Conservation (phyloP, 1,139 yeast genomes). For the Yamadazyma triangularis region DNA sequence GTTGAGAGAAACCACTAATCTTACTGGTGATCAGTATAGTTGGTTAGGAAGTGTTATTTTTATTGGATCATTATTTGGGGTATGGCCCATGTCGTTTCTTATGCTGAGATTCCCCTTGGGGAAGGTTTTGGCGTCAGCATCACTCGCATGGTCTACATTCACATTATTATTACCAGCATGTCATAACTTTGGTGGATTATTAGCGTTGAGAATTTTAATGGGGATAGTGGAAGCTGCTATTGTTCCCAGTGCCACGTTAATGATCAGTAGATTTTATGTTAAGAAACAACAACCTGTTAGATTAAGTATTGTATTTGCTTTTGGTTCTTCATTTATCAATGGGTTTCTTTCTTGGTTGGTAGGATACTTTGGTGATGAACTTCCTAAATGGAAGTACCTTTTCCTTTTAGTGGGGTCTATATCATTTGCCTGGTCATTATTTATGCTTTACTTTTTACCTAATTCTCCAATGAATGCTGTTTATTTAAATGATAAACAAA, state of each 20-base stretch:
- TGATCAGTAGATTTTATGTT: slow-evolving; percentile 24
- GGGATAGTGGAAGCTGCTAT: slow-evolving; percentile 32
- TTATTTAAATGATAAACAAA: slow-evolving; percentile 20
- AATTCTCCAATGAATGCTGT: slow-evolving; percentile 20
- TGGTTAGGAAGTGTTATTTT: slow-evolving; percentile 46
- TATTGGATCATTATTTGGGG: slow-evolving; percentile 43
- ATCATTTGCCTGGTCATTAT: slow-evolving; percentile 24
- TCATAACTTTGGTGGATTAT: slow-evolving; percentile 24
- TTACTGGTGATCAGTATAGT: slow-evolving; percentile 38
- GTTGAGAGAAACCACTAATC: slow-evolving; percentile 25
- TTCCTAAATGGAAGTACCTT: slow-evolving; percentile 29
- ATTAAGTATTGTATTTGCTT: slow-evolving; percentile 21
- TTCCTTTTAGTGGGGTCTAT: slow-evolving; percentile 25
- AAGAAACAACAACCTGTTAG: slow-evolving; percentile 25
- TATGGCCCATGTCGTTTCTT: slow-evolving; percentile 32
- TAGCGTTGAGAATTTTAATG: slow-evolving; percentile 32
- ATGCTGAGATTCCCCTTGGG: slow-evolving; percentile 23
- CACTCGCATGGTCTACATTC: slow-evolving; percentile 22
- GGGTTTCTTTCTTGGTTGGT: slow-evolving; percentile 28
- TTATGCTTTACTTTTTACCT: slow-evolving; percentile 22
- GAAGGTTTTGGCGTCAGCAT: slow-evolving; percentile 23
- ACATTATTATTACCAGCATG: slow-evolving; percentile 24
- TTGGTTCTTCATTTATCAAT: slow-evolving; percentile 26
- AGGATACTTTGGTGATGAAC: slow-evolving; percentile 20
- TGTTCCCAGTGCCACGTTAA: slow-evolving; percentile 35